A percentile compares a stretch with the other conserved stretches of the same genome.
phyloP scores from a whole-genome alignment of 768 basidiomycete genomes.

The Podaxis sp. region DNA sequence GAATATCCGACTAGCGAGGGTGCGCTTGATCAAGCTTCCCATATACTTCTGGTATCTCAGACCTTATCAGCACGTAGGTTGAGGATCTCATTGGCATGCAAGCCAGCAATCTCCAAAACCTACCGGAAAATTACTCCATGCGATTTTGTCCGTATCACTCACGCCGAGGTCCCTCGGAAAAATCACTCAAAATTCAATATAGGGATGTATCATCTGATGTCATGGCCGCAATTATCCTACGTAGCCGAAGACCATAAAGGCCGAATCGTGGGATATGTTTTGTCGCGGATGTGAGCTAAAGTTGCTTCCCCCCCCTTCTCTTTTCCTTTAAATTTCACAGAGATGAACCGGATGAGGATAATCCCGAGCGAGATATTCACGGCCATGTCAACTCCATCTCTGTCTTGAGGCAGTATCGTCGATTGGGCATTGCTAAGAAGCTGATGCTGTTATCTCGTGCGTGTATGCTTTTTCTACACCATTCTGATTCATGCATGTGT shows the following conservation, averaged over 20 bases:
- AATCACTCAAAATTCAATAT: background rate
- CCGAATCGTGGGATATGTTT: conserved; percentile 88
- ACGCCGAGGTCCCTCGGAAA: background rate
- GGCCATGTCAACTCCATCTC: conserved; percentile 98
- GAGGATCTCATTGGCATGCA: conserved; percentile 93
- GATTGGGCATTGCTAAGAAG: conserved; percentile 91
- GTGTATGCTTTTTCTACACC: conserved; percentile 23
- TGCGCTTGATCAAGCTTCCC: conserved; percentile 19
- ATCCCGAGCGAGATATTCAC: conserved; percentile 59
- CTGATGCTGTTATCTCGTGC: conserved; percentile 90
- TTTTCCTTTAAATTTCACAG: conserved; percentile 12
- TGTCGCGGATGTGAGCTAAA: conserved; percentile 83
- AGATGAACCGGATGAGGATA: conserved; percentile 41
- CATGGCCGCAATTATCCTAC: conserved; percentile 92
- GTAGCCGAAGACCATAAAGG: conserved; percentile 90
- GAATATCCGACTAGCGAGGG: conserved; percentile 50
- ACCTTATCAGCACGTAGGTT: conserved; percentile 43
- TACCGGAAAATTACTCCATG: conserved; percentile 90
- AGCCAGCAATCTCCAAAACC: conserved; percentile 86
- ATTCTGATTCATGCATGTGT: background rate
- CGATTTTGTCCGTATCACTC: conserved; percentile 54
- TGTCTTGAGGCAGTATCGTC: conserved; percentile 82
- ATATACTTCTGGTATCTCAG: conserved; percentile 14
- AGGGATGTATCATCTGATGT: conserved; percentile 89
- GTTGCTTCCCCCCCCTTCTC: background rate